Conservation (phyloP, 257 asterid species). For the Ehretia macrophylla region DNA sequence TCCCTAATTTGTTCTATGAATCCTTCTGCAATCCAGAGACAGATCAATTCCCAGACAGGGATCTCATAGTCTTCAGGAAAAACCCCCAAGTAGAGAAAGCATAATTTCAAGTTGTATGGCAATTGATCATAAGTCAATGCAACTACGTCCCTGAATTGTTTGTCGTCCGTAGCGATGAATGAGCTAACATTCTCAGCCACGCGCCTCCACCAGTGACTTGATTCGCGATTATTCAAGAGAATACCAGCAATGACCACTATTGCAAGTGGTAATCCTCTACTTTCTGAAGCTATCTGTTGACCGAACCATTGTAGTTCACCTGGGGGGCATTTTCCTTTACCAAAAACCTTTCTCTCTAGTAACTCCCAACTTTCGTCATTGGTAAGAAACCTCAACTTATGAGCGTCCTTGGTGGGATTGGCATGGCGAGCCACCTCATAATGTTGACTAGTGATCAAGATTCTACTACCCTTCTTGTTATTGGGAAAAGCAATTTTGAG, state of each 20-base stretch:
- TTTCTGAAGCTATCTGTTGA: slow-evolving; percentile 21
- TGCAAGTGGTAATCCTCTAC: slow-evolving; percentile 44
- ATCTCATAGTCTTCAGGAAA: slow-evolving; percentile 39
- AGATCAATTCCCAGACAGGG: slow-evolving; percentile 24
- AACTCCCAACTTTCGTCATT: slow-evolving; percentile 34
- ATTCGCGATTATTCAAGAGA: slow-evolving; percentile 6
- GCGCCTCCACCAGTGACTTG: slow-evolving; percentile 20
- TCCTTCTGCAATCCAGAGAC: slow-evolving; percentile 53
- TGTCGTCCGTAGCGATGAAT: slow-evolving; percentile 6
- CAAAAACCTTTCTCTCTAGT: slow-evolving; percentile 38
- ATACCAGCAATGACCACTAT: slow-evolving; percentile 30
- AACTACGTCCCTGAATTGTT: slow-evolving; percentile 7
- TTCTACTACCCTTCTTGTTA: slow-evolving; percentile 19
- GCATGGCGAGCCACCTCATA: slow-evolving; percentile 24
- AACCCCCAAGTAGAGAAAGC: slow-evolving; percentile 47
- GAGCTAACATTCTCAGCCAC: slow-evolving; percentile 21
- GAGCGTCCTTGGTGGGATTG: slow-evolving; percentile 19
- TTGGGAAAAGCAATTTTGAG: slow-evolving; percentile 28
- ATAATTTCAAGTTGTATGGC: slow-evolving; percentile 34
- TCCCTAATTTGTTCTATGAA: slow-evolving; percentile 17
- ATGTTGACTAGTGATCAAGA: slow-evolving; percentile 43
- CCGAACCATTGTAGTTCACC: slow-evolving; percentile 18
- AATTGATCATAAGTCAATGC: slow-evolving; percentile 38
- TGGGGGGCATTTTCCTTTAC: slow-evolving; percentile 10
- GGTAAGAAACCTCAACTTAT: slow-evolving; percentile 19